phyloP scores from a whole-genome alignment of 2,329 filamentous ascomycete species.

The Trichoderma cornu-damae region DNA sequence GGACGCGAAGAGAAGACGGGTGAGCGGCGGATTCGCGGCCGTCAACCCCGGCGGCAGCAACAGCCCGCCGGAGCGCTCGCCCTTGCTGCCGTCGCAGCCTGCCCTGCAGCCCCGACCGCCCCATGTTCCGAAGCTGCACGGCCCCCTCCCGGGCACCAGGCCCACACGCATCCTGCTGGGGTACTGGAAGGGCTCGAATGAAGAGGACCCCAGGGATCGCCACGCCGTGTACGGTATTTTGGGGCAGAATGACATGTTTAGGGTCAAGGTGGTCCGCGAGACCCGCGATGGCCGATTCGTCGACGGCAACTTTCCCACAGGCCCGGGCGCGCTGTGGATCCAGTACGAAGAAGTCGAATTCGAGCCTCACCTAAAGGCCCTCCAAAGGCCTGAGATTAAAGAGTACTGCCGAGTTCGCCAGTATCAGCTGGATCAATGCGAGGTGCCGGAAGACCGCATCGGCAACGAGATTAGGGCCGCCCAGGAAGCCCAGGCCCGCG shows the following conservation, averaged over 20 bases:
- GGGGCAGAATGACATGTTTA: slow-evolving; percentile 59
- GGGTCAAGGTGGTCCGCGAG: slow-evolving; percentile 56
- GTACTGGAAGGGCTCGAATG: slow-evolving; percentile 53
- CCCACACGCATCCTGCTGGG: slow-evolving; percentile 56
- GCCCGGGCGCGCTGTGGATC: slow-evolving; percentile 59
- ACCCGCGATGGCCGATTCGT: slow-evolving; percentile 56
- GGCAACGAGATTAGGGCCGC: slow-evolving; percentile 51
- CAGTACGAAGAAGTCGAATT: slow-evolving; percentile 57
- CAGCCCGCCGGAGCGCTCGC: slow-evolving; percentile 17
- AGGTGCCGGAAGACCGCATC: slow-evolving; percentile 42
- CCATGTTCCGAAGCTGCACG: slow-evolving; percentile 22
- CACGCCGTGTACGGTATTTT: slow-evolving; percentile 61
- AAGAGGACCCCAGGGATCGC: slow-evolving; percentile 43
- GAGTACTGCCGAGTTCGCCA: slow-evolving; percentile 60
- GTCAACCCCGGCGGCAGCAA: slow-evolving; percentile 30
- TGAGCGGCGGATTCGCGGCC: slow-evolving; percentile 34
- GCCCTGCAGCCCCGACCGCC: slow-evolving; percentile 8
- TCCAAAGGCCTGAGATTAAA: slow-evolving; percentile 54
- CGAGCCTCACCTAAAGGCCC: slow-evolving; percentile 48
- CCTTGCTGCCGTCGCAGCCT: slow-evolving; percentile 22
- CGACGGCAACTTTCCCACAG: slow-evolving; percentile 55
- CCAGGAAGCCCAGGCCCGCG: slow-evolving; percentile 44
- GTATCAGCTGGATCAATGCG: slow-evolving; percentile 51
- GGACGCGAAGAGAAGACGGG: slow-evolving; percentile 47
- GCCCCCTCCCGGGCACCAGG: slow-evolving; percentile 47